These are phyloP conservation scores for Monilinia aucupariae DNA, from an alignment of 2,329 filamentous ascomycete genomes.

Conservation along the genomic window DNA sequence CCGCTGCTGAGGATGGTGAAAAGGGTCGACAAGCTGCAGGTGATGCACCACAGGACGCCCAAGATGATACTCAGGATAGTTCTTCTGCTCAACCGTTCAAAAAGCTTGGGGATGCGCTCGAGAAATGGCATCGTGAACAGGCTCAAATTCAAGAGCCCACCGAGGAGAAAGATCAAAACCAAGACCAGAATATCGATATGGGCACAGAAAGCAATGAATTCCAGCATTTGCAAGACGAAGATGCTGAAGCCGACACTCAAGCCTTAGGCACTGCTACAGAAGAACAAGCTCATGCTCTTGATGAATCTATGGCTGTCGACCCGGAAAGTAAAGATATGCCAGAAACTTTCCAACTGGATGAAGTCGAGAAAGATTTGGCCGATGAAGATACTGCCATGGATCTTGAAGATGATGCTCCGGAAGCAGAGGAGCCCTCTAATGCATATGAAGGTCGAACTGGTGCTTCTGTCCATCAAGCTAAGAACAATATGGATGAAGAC, in stretches of 20 bases:
- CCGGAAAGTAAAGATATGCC: constrained; percentile 57
- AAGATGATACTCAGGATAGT: constrained; percentile 38
- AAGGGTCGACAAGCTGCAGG: constrained; percentile 41
- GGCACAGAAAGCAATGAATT: constrained; percentile 82
- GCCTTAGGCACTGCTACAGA: constrained; percentile 83
- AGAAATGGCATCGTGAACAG: constrained; percentile 87
- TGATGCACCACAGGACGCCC: constrained; percentile 37
- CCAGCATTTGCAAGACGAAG: constrained; percentile 83
- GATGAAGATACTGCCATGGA: constrained; percentile 42
- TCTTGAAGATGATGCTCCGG: constrained; percentile 38
- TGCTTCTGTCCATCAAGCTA: constrained; percentile 47
- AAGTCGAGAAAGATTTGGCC: constrained; percentile 42
- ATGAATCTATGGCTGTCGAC: constrained; percentile 84
- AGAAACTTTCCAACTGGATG: constrained; percentile 42
- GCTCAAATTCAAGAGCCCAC: constrained; percentile 64
- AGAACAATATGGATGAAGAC: constrained; percentile 43
- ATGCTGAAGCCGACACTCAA: constrained; percentile 78
- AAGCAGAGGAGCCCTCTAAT: constrained; percentile 41
- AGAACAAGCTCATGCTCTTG: constrained; percentile 78
- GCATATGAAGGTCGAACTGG: constrained; percentile 53
- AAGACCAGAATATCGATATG: constrained; percentile 34
- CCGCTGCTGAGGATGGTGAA: constrained; percentile 58
- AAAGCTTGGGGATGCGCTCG: constrained; percentile 86
- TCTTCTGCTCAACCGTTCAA: constrained; percentile 70
- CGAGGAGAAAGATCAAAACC: constrained; percentile 42